A percentile compares a stretch with the other conserved stretches of the same genome.
phyloP scores from a whole-genome alignment of 2,329 filamentous ascomycete species.

The Helotiales sp. region DNA sequence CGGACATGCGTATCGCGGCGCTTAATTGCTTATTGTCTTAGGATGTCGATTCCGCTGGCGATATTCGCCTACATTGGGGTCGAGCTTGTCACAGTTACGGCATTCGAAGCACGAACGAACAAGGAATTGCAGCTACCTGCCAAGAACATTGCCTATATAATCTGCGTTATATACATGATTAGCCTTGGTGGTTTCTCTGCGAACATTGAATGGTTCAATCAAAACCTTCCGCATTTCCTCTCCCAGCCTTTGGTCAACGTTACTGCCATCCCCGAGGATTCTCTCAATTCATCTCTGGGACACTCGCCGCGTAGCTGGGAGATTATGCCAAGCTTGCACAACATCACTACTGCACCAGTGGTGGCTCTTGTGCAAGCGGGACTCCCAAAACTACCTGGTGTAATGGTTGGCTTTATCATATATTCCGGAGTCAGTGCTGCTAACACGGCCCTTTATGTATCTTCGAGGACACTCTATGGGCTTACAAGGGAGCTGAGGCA shows the following conservation, averaged over 20 bases:
- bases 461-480: conserved; percentile 37
- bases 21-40: not conserved
- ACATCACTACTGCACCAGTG: not conserved
- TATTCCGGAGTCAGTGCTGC: conserved; percentile 35
- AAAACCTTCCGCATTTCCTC: conserved; percentile 6
- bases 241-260: not conserved
- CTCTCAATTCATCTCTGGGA: not conserved
- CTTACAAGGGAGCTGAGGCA: conserved; percentile 20
- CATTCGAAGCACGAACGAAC: conserved; percentile 34
- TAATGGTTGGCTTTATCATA: conserved; percentile 34
- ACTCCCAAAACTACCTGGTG: conserved; percentile 10
- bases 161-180: conserved; percentile 2
- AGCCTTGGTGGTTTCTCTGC: conserved; percentile 1
- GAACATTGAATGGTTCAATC: conserved; percentile 14
- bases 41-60: conserved; percentile 35
- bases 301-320: not conserved
- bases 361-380: conserved; percentile 10
- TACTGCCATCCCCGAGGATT: not conserved
- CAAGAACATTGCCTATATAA: conserved; percentile 27
- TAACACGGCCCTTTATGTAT: conserved; percentile 38
- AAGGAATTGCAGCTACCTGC: conserved; percentile 28
- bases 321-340: not conserved
- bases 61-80: conserved; percentile 37
- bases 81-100: conserved; percentile 37
- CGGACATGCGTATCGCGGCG: no score